A percentile compares a stretch with the other conserved stretches of the same genome.
Conservation (phyloP, 2,329 filamentous ascomycete genomes). For the Nigrospora sphaerica region DNA sequence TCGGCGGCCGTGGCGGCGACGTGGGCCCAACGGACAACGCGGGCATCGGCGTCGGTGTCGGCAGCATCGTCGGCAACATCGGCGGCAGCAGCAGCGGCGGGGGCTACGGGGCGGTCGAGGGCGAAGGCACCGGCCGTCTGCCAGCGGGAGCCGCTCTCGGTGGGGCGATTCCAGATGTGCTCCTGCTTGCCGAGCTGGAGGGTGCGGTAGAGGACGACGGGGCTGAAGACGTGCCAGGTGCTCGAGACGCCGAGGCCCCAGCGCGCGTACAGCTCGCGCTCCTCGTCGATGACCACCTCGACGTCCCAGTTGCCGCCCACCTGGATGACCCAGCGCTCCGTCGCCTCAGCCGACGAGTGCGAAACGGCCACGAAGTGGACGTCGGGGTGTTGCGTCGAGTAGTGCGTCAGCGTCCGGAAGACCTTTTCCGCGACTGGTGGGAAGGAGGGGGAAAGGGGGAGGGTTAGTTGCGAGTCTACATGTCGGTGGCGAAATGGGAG, state of each 20-base stretch:
- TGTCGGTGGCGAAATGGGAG: too few species aligned
- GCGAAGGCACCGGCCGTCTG: constrained; percentile 62
- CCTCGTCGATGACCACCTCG: constrained; percentile 52
- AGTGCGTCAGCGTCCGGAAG: constrained; percentile 45
- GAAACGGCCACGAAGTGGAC: constrained; percentile 56
- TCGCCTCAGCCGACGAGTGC: constrained; percentile 46
- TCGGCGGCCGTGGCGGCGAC: constrained; percentile 41
- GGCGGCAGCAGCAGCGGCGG: constrained; percentile 45
- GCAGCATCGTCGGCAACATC: constrained; percentile 44
- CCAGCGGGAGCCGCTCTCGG: constrained; percentile 61
- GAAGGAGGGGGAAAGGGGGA: not conserved
- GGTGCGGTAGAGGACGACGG: constrained; percentile 48
- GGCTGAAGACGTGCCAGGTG: constrained; percentile 57
- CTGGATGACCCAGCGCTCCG: constrained; percentile 49
- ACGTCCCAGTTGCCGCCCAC: constrained; percentile 51
- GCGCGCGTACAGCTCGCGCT: constrained; percentile 51
- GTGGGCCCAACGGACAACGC: constrained; percentile 35
- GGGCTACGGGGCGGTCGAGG: constrained; percentile 39
- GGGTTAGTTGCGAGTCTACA: too few species aligned
- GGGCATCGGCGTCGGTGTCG: constrained; percentile 41
- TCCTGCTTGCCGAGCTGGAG: constrained; percentile 53
- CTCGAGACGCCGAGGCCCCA: constrained; percentile 59
- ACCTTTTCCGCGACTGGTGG: constrained; percentile 59
- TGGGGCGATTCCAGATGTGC: constrained; percentile 58
- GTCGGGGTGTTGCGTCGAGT: constrained; percentile 41